Evolutionary conservation across 768 basidiomycete species (phyloP), one percentile per base, ranked within the genome.

Genomic region (Pluteus cervinus): DNA sequence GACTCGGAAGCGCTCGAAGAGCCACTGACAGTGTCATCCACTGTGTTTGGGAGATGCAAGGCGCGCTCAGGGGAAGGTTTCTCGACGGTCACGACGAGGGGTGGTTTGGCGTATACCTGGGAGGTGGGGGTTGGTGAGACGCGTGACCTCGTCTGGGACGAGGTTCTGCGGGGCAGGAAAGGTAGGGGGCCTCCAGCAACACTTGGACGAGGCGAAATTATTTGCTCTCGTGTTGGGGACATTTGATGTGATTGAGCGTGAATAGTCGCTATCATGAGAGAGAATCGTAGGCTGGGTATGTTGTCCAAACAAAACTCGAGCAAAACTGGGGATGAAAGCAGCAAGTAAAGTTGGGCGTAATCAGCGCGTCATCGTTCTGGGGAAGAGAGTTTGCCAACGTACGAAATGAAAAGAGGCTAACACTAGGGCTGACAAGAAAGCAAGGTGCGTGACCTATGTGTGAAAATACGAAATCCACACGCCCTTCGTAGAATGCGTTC

Each of bases 181-280:
- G 81, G 81, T n/a, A 83, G 70, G 38, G 81, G 71, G 6, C 63
- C 62, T 2, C 74, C 69, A 22, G 82, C 77, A 21, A 66, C 57
- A 55, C 79, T 84, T 28, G 75, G 60, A 41, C 61, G 53, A 32
- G 60, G 61, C 32, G 64, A 49, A 43, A 59, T 49, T 22, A 51
- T 49, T 38, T 54, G 51, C 42, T 64, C 53, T 44, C 57, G 56
- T 7, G 54, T 40, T 28, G 62, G 55, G 34, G 60, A 56, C 60
- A 63, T 62, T 49, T 56, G 56, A 40, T 58, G 55, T 16, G 58
- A 50, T 28, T 60, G 58, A 6, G 55, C 42, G 31, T 62, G 53
- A 9, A 65, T 59, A 8, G 70, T 73, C 23, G 70, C 63, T 47
- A 72, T 67, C 69, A 71, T 74, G 46, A 53, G 41, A 41, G 28